Conservation (phyloP, 2,329 filamentous ascomycete species). For the Ceratocystiopsis brevicomis region DNA sequence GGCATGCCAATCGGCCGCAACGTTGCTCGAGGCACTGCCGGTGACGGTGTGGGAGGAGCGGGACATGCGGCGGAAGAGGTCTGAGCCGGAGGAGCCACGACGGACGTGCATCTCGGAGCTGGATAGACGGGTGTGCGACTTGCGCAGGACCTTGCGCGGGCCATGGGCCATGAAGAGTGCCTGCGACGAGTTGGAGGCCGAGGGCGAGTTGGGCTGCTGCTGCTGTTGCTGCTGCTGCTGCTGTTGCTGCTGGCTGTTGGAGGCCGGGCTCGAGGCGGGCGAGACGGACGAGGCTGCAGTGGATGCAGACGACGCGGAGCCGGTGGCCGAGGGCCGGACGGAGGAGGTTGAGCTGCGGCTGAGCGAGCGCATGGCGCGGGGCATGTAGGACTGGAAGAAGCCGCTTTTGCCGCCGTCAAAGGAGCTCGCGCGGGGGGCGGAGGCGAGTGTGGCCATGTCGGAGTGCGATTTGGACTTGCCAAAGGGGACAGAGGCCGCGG, state of each 20-base stretch:
- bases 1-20: constrained; percentile 15
- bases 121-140: constrained; percentile 8
- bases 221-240: neutral
- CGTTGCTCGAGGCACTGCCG: constrained; percentile 12
- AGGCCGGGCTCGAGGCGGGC: neutral
- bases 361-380: constrained; percentile 10
- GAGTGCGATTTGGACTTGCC: constrained; percentile 7
- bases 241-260: neutral
- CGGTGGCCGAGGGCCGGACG: neutral
- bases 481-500: neutral
- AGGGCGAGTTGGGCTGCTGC: constrained; percentile 2
- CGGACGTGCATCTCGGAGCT: constrained; percentile 9
- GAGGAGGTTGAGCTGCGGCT: constrained; percentile 11
- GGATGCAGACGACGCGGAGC: neutral
- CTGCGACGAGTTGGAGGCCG: constrained; percentile 2
- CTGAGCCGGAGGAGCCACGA: constrained; percentile 15
- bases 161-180: constrained; percentile 4
- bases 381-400: constrained; percentile 11
- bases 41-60: constrained; percentile 13
- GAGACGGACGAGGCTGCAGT: neutral
- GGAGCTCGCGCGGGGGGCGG: constrained; percentile 11
- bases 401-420: constrained; percentile 10
- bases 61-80: constrained; percentile 12
- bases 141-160: constrained; percentile 9
- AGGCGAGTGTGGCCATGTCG: constrained; percentile 4